These are phyloP conservation scores for Coemansia sp. DNA, from an alignment of 192 early-diverging fungal species.

Conservation along the genomic window DNA sequence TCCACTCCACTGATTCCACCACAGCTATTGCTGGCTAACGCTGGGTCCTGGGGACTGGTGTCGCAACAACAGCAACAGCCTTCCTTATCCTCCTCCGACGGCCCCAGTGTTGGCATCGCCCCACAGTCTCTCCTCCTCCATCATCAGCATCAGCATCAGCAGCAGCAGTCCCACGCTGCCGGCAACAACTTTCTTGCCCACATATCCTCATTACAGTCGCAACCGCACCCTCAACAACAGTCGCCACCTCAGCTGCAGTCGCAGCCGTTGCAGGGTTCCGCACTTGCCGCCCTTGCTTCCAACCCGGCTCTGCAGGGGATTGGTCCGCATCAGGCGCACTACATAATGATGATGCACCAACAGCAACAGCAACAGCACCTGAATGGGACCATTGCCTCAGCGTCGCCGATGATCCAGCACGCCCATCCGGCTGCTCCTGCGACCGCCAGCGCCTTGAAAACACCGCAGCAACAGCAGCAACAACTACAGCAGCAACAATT, in stretches of 20 bases:
- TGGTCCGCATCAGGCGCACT: slow-evolving; percentile 2
- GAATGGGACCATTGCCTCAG: not conserved
- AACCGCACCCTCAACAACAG: not conserved
- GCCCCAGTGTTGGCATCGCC: not conserved
- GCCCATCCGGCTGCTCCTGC: not conserved
- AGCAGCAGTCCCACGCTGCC: slow-evolving; percentile 3
- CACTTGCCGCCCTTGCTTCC: not conserved
- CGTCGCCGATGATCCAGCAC: not conserved
- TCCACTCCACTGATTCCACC: not conserved
- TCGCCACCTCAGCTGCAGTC: not conserved
- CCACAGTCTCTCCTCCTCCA: not conserved
- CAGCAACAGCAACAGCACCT: slow-evolving; percentile 8
- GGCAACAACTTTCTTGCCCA: not conserved
- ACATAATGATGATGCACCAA: slow-evolving; percentile 16
- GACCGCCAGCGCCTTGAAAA: not conserved
- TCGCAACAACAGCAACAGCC: slow-evolving; percentile 5
- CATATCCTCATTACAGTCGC: not conserved
- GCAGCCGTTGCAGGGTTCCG: not conserved
- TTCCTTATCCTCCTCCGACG: not conserved
- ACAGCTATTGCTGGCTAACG: not conserved
- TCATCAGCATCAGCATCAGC: slow-evolving; percentile 12
- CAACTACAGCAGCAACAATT: slow-evolving; percentile 2
- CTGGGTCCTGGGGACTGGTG: not conserved
- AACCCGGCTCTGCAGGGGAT: not conserved
- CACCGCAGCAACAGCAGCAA: not conserved